Evolutionary conservation across 2,329 filamentous ascomycete species (phyloP), one percentile per base, ranked within the genome.

Genomic region (Aspergillus bombycis): DNA sequence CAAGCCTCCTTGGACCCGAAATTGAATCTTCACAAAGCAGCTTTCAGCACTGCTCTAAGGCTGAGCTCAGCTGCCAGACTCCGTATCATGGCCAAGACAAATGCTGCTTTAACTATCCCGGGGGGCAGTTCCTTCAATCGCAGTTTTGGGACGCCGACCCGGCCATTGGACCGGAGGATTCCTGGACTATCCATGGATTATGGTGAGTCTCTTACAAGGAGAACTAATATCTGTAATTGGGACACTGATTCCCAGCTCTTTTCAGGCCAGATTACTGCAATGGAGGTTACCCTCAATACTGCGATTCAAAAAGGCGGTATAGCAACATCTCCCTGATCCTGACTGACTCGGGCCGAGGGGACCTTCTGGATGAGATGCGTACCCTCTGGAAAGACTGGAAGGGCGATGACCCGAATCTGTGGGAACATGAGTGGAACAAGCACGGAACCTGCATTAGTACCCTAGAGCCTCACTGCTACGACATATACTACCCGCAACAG

Each of bases 61-160:
- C 74, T 4, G 77, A 80, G 65, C 72, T 89, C 58, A 90, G 87
- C 70, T 92, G 90, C 72, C 85, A 88, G 62, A 89, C 89, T 71
- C 85, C 84, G 7, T 87, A 87, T 3, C 77, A 78, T 9, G 83
- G 86, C n/a, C 75, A 82, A 57, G 83, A 93, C 71, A 85, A 88
- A 8, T 93, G 91, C 80, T 93, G 91, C 78, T 91, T 92, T 80
- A 91, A 91, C 71, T 83, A 86, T 26, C 90, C 90, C 0, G 88
- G 89, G 4, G 91, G 91, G 9, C 86, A 91, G 65, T 79, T 93
- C 52, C 82, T 93, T 5, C 86, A 88, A 75, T 93, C 91, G 2
- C 91, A 93, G 70, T 93, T 93, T 78, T 93, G 91, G 91, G 90
- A 93, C 72, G 85, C 87, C 0, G 74, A 84, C 62, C 89, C 89